Conservation (phyloP, 2,329 filamentous ascomycete species). For the Colletotrichum salicis region DNA sequence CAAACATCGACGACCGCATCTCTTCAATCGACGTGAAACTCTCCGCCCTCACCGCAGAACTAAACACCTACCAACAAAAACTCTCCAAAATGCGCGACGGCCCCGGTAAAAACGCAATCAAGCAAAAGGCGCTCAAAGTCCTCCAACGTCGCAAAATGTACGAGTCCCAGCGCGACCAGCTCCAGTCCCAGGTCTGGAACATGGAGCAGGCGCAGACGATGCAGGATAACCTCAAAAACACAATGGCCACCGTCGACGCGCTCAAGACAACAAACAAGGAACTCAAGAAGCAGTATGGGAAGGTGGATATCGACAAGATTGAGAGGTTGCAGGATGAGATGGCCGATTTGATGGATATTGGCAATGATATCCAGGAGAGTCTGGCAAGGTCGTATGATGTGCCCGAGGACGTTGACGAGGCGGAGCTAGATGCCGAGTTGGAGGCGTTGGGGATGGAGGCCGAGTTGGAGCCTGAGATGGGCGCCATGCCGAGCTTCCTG, state of each 20-base stretch:
- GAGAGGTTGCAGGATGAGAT: constrained; percentile 98
- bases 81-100: constrained; percentile 94
- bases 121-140: constrained; percentile 93
- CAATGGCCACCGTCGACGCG: constrained; percentile 97
- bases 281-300: constrained; percentile 92
- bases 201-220: constrained; percentile 99
- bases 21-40: constrained; percentile 94
- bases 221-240: constrained; percentile 98
- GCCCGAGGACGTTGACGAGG: constrained; percentile 96
- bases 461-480: constrained; percentile 81
- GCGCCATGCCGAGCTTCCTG: constrained; percentile 82
- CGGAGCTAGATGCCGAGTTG: constrained; percentile 93
- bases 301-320: constrained; percentile 97
- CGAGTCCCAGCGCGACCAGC: constrained; percentile 92
- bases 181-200: constrained; percentile 96
- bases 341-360: constrained; percentile 96
- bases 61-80: constrained; percentile 87
- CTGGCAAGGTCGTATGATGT: constrained; percentile 92
- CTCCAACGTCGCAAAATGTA: constrained; percentile 94
- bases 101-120: constrained; percentile 90
- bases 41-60: constrained; percentile 89
- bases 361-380: constrained; percentile 97
- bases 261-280: constrained; percentile 98
- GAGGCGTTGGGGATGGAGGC: constrained; percentile 94
- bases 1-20: constrained; percentile 85